Evolutionary conservation across 176 grass and related monocot genomes (phyloP), one percentile per base, ranked within the genome.

Genomic region (Hsuehochloa calcarea): DNA sequence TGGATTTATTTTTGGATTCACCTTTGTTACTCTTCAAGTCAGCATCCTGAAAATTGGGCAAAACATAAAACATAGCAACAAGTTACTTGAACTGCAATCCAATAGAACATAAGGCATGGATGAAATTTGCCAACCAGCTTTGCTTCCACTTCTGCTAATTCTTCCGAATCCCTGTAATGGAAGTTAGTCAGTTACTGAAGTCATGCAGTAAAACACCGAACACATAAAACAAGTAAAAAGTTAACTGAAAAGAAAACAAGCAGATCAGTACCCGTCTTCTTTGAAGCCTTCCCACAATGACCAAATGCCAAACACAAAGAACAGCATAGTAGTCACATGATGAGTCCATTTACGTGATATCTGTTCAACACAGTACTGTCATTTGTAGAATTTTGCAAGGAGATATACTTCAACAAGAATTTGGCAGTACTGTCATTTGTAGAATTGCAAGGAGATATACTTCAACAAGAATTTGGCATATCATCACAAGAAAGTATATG

Each of bases 301-400:
- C 97, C 91, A 94, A 81, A 99, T 74, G 56, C 97, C 97, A 78
- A 99, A 99, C 20, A 86, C 84, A 83, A 99, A 90, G 87, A 99
- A 99, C 61, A 99, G 55, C 17, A 96, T 38, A 77, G 97, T 99
- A 34, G 97, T 99, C 34, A 99, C 72, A 83, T 99, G 92, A 85
- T 99, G 97, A 72, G 92, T 89, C 97, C 90, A 96, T 82, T 94
- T 92, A 16, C 90, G 97, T 84, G 97, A 99, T 89, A 99, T 99
- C 97, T 99, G 92, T 75, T 85, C 8, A 79, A 47, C 19, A 70
- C 19, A 72, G 77, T 49, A 69, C 27, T 74, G 35, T 74, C 50
- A 87, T 58, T 16, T 31, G 8, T 61, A 87, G 45, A 87, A 25
- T 61, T 16, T 37, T 10, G 10, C 77, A 80, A 39, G 12, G 45